Evolutionary conservation across 2,329 filamentous ascomycete genomes (phyloP).

Genomic region (Lasiodiplodia hormozganensis): DNA sequence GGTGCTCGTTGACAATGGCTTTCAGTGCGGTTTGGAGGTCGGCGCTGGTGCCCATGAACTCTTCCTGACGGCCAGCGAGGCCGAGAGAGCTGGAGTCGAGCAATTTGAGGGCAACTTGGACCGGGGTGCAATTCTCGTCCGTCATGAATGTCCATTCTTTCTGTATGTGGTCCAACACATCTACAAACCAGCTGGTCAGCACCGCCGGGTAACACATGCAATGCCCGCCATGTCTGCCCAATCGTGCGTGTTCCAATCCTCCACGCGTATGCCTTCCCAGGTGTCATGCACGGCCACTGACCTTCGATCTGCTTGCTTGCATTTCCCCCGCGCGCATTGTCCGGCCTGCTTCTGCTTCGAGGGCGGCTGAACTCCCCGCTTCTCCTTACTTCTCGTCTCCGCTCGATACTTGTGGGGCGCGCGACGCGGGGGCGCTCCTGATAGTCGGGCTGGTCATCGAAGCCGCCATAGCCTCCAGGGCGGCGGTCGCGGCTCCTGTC

Average conservation of each 20-base stretch:
- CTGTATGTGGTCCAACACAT: slow-evolving; percentile 81
- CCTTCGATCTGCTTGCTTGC: slow-evolving; percentile 45
- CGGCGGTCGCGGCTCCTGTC: slow-evolving; percentile 39
- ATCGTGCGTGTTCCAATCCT: neutral
- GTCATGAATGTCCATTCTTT: slow-evolving; percentile 93
- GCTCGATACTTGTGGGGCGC: slow-evolving; percentile 51
- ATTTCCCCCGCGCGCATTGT: slow-evolving; percentile 19
- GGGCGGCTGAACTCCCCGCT: slow-evolving; percentile 41
- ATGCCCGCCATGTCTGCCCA: neutral
- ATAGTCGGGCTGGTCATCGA: slow-evolving; percentile 30
- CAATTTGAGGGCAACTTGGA: slow-evolving; percentile 92
- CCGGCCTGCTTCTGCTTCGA: slow-evolving; percentile 17
- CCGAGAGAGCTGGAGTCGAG: slow-evolving; percentile 94
- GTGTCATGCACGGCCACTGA: slow-evolving; percentile 33
- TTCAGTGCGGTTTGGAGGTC: slow-evolving; percentile 94
- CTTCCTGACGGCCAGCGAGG: slow-evolving; percentile 83
- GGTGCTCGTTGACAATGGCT: slow-evolving; percentile 95
- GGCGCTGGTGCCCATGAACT: slow-evolving; percentile 82
- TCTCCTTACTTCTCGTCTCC: slow-evolving; percentile 48
- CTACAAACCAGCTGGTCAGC: slow-evolving; percentile 40
- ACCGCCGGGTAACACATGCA: neutral
- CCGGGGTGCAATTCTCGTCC: slow-evolving; percentile 84
- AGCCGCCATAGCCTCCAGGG: slow-evolving; percentile 50
- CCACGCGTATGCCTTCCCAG: neutral
- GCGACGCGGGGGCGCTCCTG: slow-evolving; percentile 40